Base-by-base conservation (phyloP, 1,284 basidiomycete genomes). In the Naganishia albida region DNA sequence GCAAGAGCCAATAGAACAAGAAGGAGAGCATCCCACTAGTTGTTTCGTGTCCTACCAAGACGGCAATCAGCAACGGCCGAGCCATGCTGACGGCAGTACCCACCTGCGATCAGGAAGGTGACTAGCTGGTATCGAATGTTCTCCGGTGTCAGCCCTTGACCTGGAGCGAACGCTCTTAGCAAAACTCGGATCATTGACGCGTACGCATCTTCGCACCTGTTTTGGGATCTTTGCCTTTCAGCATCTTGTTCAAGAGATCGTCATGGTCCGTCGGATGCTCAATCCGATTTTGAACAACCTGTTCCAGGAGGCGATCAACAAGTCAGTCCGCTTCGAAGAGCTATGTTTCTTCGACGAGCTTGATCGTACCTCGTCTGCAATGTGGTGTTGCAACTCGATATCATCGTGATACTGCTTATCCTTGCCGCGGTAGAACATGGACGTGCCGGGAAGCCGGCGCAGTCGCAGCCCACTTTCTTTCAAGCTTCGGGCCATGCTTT, bases 41-140 rank as follows among this genome's bases (percentile, higher is more conserved):
- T 0, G 83, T 84, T 71, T 84, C 83, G 67, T 83, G 83, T 1
- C 83, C 59, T 51, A 34, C 6, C 3, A 50, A 16, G 23, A 51
- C 26, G 10, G 15, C 20, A 43, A 40, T 10, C 7, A 2, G 39
- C 23, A 7, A 44, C 15, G 23, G 26, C 23, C 39, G 28, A 4
- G 3, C 7, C 46, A n/a, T 55, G 6, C n/a, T 10, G 2, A 43
- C 1, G 23, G 46, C n/a, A 18, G 26, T 15, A 51, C 34, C 28
- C 18, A 62, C 63, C 83, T 6, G 83, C 84, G 46, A 84, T 81
- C n/a, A 85, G 73, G 78, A 85, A 84, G 2, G 83, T 84, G n/a
- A 83, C 72, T 25, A 83, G 77, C 72, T 85, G 84, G 66, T 77
- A 73, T 7, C 79, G 75, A 48, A 84, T 83, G 43, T 80, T 80